Evolutionary conservation across 176 grass and related monocot species (phyloP).

Genomic region (Tillandsia leiboldiana): DNA sequence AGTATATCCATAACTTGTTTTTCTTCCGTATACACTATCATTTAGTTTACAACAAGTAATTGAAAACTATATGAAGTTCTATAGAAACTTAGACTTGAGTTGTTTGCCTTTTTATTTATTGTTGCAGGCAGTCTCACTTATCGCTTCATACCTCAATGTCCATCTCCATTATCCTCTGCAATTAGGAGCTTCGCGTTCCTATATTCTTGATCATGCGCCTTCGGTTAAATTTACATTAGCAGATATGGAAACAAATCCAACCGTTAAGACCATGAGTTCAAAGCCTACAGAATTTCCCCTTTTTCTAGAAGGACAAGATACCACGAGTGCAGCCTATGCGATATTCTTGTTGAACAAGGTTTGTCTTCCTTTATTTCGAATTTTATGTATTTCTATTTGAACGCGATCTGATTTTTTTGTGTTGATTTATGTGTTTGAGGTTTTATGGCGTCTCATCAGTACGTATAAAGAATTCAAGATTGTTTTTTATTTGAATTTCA

Average conservation of each 20-base stretch:
- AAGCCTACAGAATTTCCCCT: conserved; percentile 72
- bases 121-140: conserved; percentile 57
- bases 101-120: conserved; percentile 23
- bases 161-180: conserved; percentile 79
- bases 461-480: too few relatives aligned
- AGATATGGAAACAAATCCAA: conserved; percentile 30
- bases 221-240: conserved; percentile 42
- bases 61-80: background rate
- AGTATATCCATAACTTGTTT: too few relatives aligned
- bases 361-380: conserved; percentile 4
- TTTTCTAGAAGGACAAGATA: conserved; percentile 79
- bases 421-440: background rate
- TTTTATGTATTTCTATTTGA: conserved; percentile 1
- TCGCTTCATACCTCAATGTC: conserved; percentile 72
- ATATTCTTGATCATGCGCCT: conserved; percentile 70
- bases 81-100: background rate
- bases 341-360: conserved; percentile 99
- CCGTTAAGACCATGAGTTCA: conserved; percentile 17
- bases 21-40: too few relatives aligned
- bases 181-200: conserved; percentile 65
- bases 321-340: conserved; percentile 86
- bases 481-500: too few relatives aligned
- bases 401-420: background rate
- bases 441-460: background rate
- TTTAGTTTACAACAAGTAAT: background rate